Percentiles rank a stretch among this genome's conserved stretches.
phyloP scores from a whole-genome alignment of 192 early-diverging fungal species.

The Coemansia reversa region DNA sequence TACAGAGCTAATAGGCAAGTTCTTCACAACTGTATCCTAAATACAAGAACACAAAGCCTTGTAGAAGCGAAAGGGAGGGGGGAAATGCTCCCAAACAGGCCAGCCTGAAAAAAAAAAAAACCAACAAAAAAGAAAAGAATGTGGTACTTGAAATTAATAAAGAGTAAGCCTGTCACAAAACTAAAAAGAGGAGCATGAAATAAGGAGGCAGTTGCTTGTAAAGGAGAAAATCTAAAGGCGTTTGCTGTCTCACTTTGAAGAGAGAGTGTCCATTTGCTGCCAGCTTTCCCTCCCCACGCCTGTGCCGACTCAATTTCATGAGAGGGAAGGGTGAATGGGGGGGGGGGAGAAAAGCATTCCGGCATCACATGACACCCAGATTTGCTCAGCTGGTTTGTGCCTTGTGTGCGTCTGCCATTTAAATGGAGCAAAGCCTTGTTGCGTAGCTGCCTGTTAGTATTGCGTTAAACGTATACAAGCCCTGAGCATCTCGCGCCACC shows the following conservation, averaged over 20 bases:
- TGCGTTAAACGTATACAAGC: too few species aligned
- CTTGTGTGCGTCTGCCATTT: too few species aligned
- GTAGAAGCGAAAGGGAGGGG: neutral
- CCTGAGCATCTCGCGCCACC: neutral
- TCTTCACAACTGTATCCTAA: neutral
- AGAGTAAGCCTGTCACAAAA: neutral
- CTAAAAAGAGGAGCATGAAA: neutral
- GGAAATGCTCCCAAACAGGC: neutral
- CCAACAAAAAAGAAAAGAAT: conserved; percentile 1
- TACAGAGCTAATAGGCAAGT: neutral
- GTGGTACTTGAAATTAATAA: conserved; percentile 1
- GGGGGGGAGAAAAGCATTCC: neutral
- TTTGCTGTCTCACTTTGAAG: neutral
- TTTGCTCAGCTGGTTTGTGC: neutral
- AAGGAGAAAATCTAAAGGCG: neutral
- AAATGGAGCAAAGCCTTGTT: too few species aligned
- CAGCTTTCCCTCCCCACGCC: neutral
- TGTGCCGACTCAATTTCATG: neutral
- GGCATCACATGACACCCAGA: neutral
- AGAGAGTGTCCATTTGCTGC: too few species aligned
- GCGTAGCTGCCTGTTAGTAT: too few species aligned
- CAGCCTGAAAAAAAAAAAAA: conserved; percentile 10
- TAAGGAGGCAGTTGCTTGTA: neutral
- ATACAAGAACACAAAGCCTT: neutral
- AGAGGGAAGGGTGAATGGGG: neutral